phyloP scores from a whole-genome alignment of 441 rosid species.

The Viola pubescens region DNA sequence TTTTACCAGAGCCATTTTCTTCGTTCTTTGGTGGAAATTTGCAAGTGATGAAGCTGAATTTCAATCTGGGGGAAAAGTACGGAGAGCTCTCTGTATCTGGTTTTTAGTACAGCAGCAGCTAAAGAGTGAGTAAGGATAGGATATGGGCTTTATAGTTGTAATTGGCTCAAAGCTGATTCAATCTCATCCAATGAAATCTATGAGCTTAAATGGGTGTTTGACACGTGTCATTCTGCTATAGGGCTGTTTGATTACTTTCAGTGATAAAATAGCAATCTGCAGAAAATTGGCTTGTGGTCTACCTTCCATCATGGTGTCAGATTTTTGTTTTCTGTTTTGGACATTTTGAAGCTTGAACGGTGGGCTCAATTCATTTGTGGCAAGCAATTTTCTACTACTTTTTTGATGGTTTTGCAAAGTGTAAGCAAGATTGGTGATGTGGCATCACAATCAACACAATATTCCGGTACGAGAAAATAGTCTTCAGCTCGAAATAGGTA shows the following conservation, averaged over 20 bases:
- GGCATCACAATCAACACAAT: no score
- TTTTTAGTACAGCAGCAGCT: background rate
- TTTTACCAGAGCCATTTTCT: slow-evolving; percentile 65
- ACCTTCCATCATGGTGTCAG: background rate
- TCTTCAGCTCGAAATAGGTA: no score
- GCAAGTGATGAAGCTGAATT: background rate
- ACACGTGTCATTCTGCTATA: slow-evolving; percentile 32
- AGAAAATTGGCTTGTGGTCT: slow-evolving; percentile 17
- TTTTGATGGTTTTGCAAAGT: no score
- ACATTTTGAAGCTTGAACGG: no score
- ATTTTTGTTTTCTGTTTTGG: no score
- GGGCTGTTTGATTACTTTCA: slow-evolving; percentile 23
- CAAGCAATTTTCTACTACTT: no score
- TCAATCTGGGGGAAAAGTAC: background rate
- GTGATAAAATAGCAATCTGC: background rate
- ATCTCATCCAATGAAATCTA: slow-evolving; percentile 46
- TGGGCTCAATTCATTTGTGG: no score
- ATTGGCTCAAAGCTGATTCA: slow-evolving; percentile 20
- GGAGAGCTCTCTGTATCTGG: background rate
- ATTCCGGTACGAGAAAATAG: no score
- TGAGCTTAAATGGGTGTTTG: slow-evolving; percentile 6
- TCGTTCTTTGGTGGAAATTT: background rate
- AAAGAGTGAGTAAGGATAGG: slow-evolving; percentile 9
- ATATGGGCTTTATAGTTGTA: slow-evolving; percentile 20
- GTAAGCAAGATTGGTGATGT: no score